These are phyloP conservation scores for Ocimum tenuiflorum DNA, from an alignment of 257 asterid genomes.

Conservation along the genomic window DNA sequence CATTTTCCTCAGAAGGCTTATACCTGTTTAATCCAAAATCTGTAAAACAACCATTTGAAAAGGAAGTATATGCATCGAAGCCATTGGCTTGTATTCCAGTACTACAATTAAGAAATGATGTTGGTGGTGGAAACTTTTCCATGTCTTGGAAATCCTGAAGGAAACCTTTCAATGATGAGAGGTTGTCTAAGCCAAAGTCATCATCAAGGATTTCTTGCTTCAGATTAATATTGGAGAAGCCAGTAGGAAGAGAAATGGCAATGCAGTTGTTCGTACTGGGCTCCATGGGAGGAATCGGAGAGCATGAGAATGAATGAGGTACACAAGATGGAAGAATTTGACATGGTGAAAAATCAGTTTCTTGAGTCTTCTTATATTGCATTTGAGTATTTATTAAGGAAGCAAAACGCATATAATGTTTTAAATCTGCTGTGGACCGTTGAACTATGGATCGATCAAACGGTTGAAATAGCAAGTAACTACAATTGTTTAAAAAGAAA, in stretches of 20 bases:
- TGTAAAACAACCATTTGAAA: constrained; percentile 18
- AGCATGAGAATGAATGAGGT: constrained; percentile 23
- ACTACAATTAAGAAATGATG: constrained; percentile 31
- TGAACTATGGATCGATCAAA: constrained; percentile 22
- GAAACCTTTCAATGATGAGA: constrained; percentile 33
- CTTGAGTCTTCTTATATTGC: constrained; percentile 20
- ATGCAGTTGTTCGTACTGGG: constrained; percentile 8
- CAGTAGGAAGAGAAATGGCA: constrained; percentile 15
- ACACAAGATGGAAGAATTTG: constrained; percentile 18
- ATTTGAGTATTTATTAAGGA: constrained; percentile 34
- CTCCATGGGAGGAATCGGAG: constrained; percentile 29
- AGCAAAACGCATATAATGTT: constrained; percentile 34
- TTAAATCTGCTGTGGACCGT: constrained; percentile 21
- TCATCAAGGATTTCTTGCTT: constrained; percentile 35
- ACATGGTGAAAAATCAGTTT: constrained; percentile 19
- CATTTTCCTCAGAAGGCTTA: constrained; percentile 37
- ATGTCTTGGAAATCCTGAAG: constrained; percentile 54
- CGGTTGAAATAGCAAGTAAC: constrained; percentile 12
- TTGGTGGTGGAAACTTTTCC: constrained; percentile 30
- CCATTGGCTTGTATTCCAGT: constrained; percentile 28
- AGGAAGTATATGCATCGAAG: constrained; percentile 47
- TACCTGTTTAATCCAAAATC: constrained; percentile 28
- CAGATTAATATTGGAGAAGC: constrained; percentile 29
- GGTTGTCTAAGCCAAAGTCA: constrained; percentile 31
- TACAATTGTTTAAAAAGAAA: not conserved